These are phyloP conservation scores for Fusarium falciforme DNA, from an alignment of 2,329 filamentous ascomycete genomes.

Conservation along the genomic window DNA sequence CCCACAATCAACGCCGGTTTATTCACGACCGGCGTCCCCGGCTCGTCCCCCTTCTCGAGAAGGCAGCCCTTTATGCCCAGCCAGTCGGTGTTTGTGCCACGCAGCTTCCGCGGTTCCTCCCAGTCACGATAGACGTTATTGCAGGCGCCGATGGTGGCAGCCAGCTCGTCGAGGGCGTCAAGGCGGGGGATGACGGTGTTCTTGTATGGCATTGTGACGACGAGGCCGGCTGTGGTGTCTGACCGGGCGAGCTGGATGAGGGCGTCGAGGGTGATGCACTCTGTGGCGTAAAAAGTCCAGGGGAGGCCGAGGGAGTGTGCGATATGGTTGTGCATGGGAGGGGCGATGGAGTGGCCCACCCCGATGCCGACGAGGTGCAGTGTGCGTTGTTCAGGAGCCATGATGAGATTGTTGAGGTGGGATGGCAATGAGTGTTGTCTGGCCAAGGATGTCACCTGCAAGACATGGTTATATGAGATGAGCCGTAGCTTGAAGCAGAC, in stretches of 20 bases:
- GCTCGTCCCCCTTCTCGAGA: slow-evolving; percentile 13
- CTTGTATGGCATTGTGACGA: slow-evolving; percentile 56
- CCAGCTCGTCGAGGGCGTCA: slow-evolving; percentile 51
- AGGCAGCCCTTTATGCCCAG: slow-evolving; percentile 53
- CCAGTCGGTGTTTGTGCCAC: slow-evolving; percentile 58
- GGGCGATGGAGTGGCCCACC: slow-evolving; percentile 55
- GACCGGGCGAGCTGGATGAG: slow-evolving; percentile 44
- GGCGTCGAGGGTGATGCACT: slow-evolving; percentile 49
- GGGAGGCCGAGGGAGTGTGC: slow-evolving; percentile 47
- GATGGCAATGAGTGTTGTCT: too few species aligned
- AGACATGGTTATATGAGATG: too few species aligned
- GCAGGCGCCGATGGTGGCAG: slow-evolving; percentile 51
- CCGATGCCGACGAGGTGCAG: slow-evolving; percentile 53
- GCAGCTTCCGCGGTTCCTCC: slow-evolving; percentile 38
- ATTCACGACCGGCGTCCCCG: slow-evolving; percentile 10
- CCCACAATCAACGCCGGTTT: slow-evolving; percentile 52
- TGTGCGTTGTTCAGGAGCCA: slow-evolving; percentile 13
- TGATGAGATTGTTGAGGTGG: not conserved
- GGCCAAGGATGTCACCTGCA: too few species aligned
- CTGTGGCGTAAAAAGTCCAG: slow-evolving; percentile 44
- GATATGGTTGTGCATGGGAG: slow-evolving; percentile 54
- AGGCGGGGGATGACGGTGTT: slow-evolving; percentile 49
- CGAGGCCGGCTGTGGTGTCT: slow-evolving; percentile 43
- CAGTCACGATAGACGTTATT: slow-evolving; percentile 49
- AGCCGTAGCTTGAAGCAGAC: too few species aligned